Base-by-base conservation (phyloP, 2,329 filamentous ascomycete genomes). In the Fusarium longipes region DNA sequence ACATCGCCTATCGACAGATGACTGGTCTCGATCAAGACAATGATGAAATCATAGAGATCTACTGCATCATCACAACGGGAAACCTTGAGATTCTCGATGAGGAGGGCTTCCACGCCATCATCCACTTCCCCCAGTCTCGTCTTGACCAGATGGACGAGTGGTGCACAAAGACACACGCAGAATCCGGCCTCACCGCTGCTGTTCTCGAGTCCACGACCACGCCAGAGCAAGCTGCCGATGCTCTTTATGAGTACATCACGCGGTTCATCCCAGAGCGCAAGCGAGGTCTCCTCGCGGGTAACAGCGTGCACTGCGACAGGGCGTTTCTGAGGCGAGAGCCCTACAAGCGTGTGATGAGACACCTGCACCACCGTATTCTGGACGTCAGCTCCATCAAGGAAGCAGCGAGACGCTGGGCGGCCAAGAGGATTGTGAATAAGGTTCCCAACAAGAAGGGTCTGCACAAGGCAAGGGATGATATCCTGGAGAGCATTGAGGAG, bases 331-430 rank as follows among this genome's bases (percentile, higher is more conserved):
- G 87, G 7, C 86, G 87, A 65, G 84, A 84, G 57, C 93, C 94
- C 0, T 99, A 95, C 78, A 86, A 83, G 36, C 82, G 84, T 60
- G 88, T 97, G 3, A 80, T 92, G 47, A 87, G 91, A 57, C 88
- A 96, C 78, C 82, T 99, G 69, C 92, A 97, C 79, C 93, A 99
- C 79, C 88, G 96, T 17, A 91, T 99, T 66, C 81, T 98, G 45
- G 96, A 99, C 77, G 93, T 98, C 54, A 97, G 93, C 78, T 87
- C 89, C 44, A 87, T 98, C 74, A 98, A 98, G 81, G 96, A 99
- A 82, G 94, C 93, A 22, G 91, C 90, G 18, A 87, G 88, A 67
- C 85, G 95, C 43, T 99, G 96, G 95, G 89, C 88, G 40, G 68
- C 76, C 30, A 73, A 70, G 51, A 67, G 70, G 39, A 58, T 80